Evolutionary conservation across 345 rosid species (phyloP), one percentile per base, ranked within the genome.

Genomic region (Crucihimalaya himalaica): DNA sequence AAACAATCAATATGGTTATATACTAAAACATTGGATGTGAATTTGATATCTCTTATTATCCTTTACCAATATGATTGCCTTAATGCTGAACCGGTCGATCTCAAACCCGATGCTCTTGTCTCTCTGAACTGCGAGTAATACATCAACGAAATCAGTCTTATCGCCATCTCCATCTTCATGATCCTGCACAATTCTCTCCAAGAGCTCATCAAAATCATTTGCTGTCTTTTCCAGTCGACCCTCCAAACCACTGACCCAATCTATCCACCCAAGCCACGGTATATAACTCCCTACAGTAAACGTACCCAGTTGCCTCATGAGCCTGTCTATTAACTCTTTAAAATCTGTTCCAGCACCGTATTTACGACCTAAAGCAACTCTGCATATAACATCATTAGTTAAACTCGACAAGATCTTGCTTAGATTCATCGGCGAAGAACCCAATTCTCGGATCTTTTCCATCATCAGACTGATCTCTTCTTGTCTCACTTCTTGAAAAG

Each of bases 331-430:
- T 6, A 87, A 15, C 66, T 48, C 69, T 70, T 72, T 76, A 16
- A 86, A 83, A 55, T 68, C 83, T n/a, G 53, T 77, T 14, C 57
- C 86, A n/a, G n/a, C 82, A 2, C 81, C 60, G 23, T 88, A 82
- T 69, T 85, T 89, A 39, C 79, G 81, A 29, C 97, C 93, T 2
- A 86, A 72, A 10, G 88, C 83, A n/a, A 60, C 79, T 76, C 91
- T 78, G 37, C 89, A 86, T 20, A 81, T 53, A 27, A 89, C 75
- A 66, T 85, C 83, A 57, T 81, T 86, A 0, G 88, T 79, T 2
- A 79, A 59, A 7, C 34, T 20, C 1, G 53, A 21, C 5, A 80
- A 59, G 15, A 69, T n/a, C 53, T 77, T 81, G 21, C 82, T 86
- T 42, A 87, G 61, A 75, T 91, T 73, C 2, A 86, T 18, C 0